These are phyloP conservation scores for Phyllosticta capitalensis DNA, from an alignment of 2,329 filamentous ascomycete species.

Conservation along the genomic window DNA sequence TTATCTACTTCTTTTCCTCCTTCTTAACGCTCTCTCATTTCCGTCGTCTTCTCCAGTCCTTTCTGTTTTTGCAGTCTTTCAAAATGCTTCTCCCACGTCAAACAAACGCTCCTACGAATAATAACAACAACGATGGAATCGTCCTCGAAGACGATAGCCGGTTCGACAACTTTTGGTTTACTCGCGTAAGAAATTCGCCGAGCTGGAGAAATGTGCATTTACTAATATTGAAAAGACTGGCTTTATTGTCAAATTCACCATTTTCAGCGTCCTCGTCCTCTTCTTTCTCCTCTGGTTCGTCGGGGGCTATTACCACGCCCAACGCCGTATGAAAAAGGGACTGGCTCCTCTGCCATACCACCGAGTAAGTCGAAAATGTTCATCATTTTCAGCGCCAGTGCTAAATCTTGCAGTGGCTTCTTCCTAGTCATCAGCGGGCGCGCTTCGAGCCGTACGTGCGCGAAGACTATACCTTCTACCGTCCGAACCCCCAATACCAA, in stretches of 20 bases:
- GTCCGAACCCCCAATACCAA: constrained; percentile 1
- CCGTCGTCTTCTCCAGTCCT: neutral
- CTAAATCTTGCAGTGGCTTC: constrained; percentile 27
- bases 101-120: neutral
- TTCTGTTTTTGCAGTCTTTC: neutral
- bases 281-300: constrained; percentile 52
- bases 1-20: neutral
- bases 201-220: neutral
- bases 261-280: constrained; percentile 53
- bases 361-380: constrained; percentile 28
- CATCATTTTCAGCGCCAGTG: neutral
- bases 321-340: constrained; percentile 55
- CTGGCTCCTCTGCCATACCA: constrained; percentile 60
- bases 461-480: constrained; percentile 27
- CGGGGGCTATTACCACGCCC: constrained; percentile 61
- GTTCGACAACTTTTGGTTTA: constrained; percentile 4
- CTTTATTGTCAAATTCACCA: constrained; percentile 59
- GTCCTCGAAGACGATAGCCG: neutral
- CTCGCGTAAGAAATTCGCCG: neutral
- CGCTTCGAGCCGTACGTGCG: constrained; percentile 26
- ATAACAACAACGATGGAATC: neutral
- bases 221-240: constrained; percentile 42
- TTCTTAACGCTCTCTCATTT: neutral
- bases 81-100: constrained; percentile 7
- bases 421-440: constrained; percentile 29